Conservation (phyloP, 306 rosid species). For the Malus fusca region DNA sequence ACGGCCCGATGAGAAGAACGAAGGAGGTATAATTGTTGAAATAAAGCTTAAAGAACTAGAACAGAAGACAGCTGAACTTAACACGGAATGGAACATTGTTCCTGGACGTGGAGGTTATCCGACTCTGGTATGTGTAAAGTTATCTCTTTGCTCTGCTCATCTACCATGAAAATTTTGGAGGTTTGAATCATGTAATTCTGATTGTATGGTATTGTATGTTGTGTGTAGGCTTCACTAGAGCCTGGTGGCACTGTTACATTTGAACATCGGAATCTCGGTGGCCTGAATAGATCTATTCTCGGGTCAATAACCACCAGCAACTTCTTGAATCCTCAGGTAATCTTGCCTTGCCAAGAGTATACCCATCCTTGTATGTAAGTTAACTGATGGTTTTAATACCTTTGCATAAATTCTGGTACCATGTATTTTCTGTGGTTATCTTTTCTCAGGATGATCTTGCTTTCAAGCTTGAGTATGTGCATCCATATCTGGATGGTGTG, state of each 20-base stretch:
- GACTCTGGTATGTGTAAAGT: conserved; percentile 55
- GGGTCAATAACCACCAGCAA: conserved; percentile 86
- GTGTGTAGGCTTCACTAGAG: conserved; percentile 82
- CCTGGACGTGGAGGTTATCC: conserved; percentile 96
- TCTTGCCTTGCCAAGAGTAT: background rate
- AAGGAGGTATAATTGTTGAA: conserved; percentile 91
- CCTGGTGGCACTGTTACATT: conserved; percentile 90
- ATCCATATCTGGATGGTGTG: conserved; percentile 92
- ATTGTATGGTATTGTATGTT: conserved; percentile 12
- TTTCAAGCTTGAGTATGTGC: conserved; percentile 87
- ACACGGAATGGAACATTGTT: conserved; percentile 92
- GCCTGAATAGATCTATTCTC: conserved; percentile 71
- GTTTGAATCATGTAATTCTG: conserved; percentile 4
- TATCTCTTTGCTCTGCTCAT: background rate
- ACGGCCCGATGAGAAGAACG: conserved; percentile 83
- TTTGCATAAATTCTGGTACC: conserved; percentile 6
- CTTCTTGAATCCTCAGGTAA: conserved; percentile 77
- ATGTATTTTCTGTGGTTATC: conserved; percentile 4
- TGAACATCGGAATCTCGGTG: conserved; percentile 78
- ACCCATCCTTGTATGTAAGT: background rate
- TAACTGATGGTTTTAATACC: background rate
- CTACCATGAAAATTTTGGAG: background rate
- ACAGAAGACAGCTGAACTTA: conserved; percentile 89
- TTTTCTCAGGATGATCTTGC: conserved; percentile 80
- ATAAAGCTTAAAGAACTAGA: conserved; percentile 86